Conservation (phyloP, 495 filamentous ascomycete species). For the Podospora fimiseda region DNA sequence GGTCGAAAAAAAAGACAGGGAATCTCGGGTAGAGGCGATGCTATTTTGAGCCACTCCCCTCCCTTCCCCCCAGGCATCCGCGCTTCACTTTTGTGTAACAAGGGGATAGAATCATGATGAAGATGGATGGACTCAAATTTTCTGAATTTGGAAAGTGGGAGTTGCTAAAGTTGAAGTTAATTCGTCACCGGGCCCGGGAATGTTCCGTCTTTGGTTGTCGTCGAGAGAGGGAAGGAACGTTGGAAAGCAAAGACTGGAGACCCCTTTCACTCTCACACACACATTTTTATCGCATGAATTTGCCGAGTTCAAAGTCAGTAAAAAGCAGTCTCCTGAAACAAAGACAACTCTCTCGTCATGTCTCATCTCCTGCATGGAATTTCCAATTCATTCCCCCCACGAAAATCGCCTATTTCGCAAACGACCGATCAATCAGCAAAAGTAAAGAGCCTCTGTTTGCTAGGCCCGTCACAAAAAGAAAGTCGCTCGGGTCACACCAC, state of each 20-base stretch:
- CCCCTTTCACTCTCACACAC: background rate
- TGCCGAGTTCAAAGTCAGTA: too few species aligned
- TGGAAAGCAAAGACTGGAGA: too few species aligned
- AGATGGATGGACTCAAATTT: background rate
- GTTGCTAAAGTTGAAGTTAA: background rate
- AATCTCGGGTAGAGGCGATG: background rate
- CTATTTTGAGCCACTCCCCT: background rate
- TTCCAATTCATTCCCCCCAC: background rate
- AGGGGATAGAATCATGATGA: background rate
- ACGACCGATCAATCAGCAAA: background rate
- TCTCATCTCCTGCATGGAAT: background rate
- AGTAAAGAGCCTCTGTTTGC: too few species aligned
- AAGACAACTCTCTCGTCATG: too few species aligned
- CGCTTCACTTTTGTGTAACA: background rate
- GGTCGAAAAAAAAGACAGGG: background rate
- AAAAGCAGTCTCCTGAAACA: background rate
- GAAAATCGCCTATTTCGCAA: background rate
- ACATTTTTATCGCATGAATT: background rate
- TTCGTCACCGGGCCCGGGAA: background rate
- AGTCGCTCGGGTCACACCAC: background rate
- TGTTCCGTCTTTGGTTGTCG: too few species aligned
- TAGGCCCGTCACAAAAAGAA: too few species aligned
- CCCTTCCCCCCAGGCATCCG: background rate
- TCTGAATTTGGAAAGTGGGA: background rate
- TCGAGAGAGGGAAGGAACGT: too few species aligned